Base-by-base conservation (phyloP, 129 eudicot genomes). In the Pulicaria dysenterica region DNA sequence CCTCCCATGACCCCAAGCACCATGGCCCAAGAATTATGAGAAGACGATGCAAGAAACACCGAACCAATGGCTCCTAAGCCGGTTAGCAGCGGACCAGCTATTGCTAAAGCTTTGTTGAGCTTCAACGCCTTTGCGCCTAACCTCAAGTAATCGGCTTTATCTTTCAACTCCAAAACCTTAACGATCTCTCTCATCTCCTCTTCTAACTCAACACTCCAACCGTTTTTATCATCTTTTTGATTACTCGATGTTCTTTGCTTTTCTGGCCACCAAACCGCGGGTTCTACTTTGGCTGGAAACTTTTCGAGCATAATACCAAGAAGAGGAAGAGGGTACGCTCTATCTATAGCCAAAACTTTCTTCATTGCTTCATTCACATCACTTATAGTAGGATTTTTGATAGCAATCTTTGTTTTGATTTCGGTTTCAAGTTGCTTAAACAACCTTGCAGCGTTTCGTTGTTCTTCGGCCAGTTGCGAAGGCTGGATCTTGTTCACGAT, bases 251-350 rank as follows among this genome's bases (percentile, higher is more conserved):
- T 75, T 3, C 75, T 68, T 11, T 37, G 58, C 34, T 70, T 77
- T 73, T 65, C 39, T 3, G 95, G 95, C 97, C 91, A 91, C 97
- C 96, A 91, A n/a, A 76, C 82, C 0, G 96, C 86, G 0, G 97
- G 93, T 77, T 84, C 83, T 1, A 79, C 73, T 0, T 60, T 61
- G 2, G 75, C 55, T 0, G 98, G 96, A 47, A 86, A 89, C 69
- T 92, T 92, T 7, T 92, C 98, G n/a, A 92, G 82, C 96, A 92
- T 92, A 49, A 43, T 83, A 34, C 96, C 96, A 9, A 89, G 83
- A 13, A 92, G 64, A 57, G 98, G 98, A 60, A 92, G 88, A 17
- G 98, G 98, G 74, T 84, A 92, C 3, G 96, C 98, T 73, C 61
- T 81, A 49, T 92, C 98, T 63, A 89, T 58, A 41, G 88, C 88